These are phyloP conservation scores for Populus hybrid DNA, from an alignment of 441 rosid species.

Conservation along the genomic window DNA sequence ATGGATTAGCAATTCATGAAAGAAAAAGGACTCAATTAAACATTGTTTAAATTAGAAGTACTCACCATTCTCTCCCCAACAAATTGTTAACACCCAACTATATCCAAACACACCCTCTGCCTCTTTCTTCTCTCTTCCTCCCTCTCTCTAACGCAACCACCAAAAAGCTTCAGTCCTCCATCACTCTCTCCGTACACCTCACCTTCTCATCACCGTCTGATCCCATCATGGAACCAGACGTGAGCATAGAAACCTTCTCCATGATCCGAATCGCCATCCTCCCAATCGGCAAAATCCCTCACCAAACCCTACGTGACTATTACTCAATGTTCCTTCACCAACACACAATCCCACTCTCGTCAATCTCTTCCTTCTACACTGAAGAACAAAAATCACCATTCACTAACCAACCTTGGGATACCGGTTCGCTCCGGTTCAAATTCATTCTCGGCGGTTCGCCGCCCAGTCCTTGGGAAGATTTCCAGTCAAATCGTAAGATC, in stretches of 20 bases:
- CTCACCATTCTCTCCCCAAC: not conserved
- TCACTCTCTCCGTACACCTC: not conserved
- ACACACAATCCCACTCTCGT: constrained; percentile 73
- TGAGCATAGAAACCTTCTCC: constrained; percentile 80
- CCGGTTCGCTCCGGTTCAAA: constrained; percentile 82
- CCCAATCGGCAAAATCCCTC: constrained; percentile 76
- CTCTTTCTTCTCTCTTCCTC: not conserved
- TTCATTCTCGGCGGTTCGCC: constrained; percentile 90
- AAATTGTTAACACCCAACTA: not conserved
- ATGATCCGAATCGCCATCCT: constrained; percentile 89
- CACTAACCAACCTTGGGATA: constrained; percentile 85
- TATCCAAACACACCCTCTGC: not conserved
- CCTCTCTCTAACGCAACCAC: not conserved
- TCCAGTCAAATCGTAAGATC: constrained; percentile 90
- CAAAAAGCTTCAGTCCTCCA: not conserved
- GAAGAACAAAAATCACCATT: constrained; percentile 98
- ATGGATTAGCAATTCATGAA: not conserved
- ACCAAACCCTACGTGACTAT: constrained; percentile 67
- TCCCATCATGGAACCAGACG: constrained; percentile 81
- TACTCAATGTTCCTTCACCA: constrained; percentile 76
- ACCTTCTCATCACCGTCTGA: not conserved
- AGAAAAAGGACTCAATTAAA: not conserved
- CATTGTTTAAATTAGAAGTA: not conserved
- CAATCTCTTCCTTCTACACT: constrained; percentile 87
- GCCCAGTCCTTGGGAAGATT: constrained; percentile 98